These are phyloP conservation scores for Euclidium syriacum DNA, from an alignment of 345 rosid species.

Conservation along the genomic window DNA sequence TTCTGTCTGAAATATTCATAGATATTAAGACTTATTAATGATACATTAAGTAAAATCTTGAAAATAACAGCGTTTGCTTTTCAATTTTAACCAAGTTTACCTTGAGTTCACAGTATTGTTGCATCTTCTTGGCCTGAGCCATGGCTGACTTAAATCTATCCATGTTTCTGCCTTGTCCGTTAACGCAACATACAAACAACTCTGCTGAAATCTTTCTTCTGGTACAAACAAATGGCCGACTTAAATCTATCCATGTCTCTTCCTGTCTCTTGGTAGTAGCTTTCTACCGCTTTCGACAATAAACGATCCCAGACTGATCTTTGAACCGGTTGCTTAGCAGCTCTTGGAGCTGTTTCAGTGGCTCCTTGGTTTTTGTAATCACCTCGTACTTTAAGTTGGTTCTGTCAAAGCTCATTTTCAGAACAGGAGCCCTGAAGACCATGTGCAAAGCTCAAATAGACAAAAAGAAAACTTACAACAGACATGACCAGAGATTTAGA, in stretches of 20 bases:
- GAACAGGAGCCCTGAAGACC: conserved; percentile 65
- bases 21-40: neutral
- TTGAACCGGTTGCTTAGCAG: conserved; percentile 58
- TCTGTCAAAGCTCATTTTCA: conserved; percentile 91
- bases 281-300: conserved; percentile 91
- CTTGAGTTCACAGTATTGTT: conserved; percentile 81
- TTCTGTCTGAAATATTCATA: conserved; percentile 44
- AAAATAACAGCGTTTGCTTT: neutral
- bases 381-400: conserved; percentile 88
- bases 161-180: conserved; percentile 61
- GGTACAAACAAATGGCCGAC: conserved; percentile 70
- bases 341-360: conserved; percentile 79
- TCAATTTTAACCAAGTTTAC: conserved; percentile 18
- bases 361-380: conserved; percentile 60
- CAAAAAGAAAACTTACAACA: no score
- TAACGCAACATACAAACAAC: conserved; percentile 86
- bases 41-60: neutral
- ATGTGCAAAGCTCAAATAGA: no score
- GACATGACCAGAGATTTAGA: no score
- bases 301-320: conserved; percentile 73
- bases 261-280: conserved; percentile 92
- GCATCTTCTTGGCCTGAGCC: conserved; percentile 93
- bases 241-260: conserved; percentile 73
- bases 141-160: conserved; percentile 67
- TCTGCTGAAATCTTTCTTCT: conserved; percentile 92